Evolutionary conservation across 2,329 filamentous ascomycete genomes (phyloP), one percentile per base, ranked within the genome.

Genomic region (Sporothrix dimorphospora): DNA sequence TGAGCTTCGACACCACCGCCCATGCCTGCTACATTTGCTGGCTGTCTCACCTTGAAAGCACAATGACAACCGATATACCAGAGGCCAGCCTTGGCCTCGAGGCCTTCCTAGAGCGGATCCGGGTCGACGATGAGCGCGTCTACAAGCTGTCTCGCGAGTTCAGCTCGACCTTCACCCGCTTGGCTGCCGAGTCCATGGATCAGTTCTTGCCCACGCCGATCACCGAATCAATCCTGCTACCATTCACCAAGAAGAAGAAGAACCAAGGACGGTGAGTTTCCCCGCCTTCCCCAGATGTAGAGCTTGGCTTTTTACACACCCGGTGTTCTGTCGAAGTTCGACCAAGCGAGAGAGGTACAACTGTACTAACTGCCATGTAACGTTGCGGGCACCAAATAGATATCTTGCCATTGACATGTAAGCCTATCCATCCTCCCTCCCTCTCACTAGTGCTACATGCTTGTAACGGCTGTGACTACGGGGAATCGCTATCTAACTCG

Each of bases 321-420:
- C 55, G 55, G 40, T 19, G 16, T 42, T 9, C 2, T 38, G 14
- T 51, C 14, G 6, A 45, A 38, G 21, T 34, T 24, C 24, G 4
- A 24, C 47, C 24, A n/a, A 34, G 57, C 30, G 21, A 61, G 34
- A 57, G 47, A 51, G 57, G 57, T 16, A 40, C 51, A 21, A 38
- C 51, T 27, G 34, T 59, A 21, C 71, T 72, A 69, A 72, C 57
- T 65, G 47, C 67, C 69, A 73, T 72, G 72, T 69, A 74, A 75
- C 71, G 71, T 74, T 74, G 72, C 72, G 47, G 67, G 49, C 30
- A 51, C 47, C 16, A 57, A 47, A 69, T 76, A 90, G 88, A 74
- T 86, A 88, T 80, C 85, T 86, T 75, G 90, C 85, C 72, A 90
- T 90, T 81, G 91, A 89, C 81, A 90, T 89, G 90, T 91, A 81